Evolutionary conservation across 306 rosid species (phyloP).

Genomic region (Datisca glomerata): DNA sequence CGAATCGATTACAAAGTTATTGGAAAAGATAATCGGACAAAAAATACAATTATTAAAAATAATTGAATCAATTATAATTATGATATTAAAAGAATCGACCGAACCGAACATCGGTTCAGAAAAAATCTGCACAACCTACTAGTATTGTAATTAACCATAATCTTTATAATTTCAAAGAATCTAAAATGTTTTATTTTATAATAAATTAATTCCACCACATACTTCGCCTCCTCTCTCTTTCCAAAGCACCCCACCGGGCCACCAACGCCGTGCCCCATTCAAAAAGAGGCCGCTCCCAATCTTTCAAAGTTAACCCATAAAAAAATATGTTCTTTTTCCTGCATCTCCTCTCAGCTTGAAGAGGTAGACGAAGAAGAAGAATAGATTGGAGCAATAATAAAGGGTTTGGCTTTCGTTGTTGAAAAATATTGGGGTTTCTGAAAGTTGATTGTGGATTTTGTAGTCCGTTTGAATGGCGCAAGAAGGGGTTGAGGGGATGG

Average conservation of each 20-base stretch:
- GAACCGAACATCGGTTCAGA: no score
- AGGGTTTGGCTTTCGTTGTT: not conserved
- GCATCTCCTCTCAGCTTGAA: no score
- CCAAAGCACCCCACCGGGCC: conserved; percentile 11
- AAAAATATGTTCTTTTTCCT: no score
- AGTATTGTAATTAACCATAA: no score
- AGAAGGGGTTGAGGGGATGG: conserved; percentile 16
- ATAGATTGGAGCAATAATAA: no score
- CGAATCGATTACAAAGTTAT: no score
- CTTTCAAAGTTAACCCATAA: not conserved
- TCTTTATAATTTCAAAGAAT: not conserved
- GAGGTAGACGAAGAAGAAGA: not conserved
- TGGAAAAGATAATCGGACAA: no score
- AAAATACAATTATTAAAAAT: no score
- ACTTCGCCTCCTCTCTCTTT: conserved; percentile 6
- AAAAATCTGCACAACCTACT: no score
- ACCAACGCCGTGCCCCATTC: conserved; percentile 1
- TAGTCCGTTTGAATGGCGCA: conserved; percentile 9
- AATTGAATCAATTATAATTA: no score
- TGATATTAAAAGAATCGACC: no score
- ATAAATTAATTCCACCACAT: conserved; percentile 2
- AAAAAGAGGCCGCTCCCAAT: conserved; percentile 8
- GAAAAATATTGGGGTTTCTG: no score
- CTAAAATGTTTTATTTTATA: not conserved
- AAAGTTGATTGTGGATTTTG: not conserved